phyloP scores from a whole-genome alignment of 371 early-diverging fungal species.

The Mucor velutinosus region DNA sequence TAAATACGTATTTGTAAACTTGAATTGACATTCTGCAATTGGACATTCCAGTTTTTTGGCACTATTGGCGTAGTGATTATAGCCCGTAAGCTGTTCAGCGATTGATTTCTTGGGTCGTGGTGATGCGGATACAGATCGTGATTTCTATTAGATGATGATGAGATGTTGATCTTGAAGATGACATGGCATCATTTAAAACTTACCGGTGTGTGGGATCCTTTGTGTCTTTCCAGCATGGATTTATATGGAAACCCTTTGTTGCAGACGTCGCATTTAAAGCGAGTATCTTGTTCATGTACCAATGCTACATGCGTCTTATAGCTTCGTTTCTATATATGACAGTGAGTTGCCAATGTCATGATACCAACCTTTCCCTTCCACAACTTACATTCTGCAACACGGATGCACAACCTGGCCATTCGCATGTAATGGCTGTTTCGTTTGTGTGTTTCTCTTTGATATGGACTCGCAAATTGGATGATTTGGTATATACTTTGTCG shows the following conservation, averaged over 20 bases:
- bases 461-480: conserved; percentile 42
- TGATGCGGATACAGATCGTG: not conserved
- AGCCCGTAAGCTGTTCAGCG: conserved; percentile 21
- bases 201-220: conserved; percentile 30
- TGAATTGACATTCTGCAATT: conserved; percentile 21
- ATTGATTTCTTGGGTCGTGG: conserved; percentile 16
- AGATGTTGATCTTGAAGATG: too few relatives aligned
- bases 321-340: conserved; percentile 23
- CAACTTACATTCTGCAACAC: conserved; percentile 36
- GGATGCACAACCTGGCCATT: conserved; percentile 50
- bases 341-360: not conserved
- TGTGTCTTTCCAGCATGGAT: conserved; percentile 57
- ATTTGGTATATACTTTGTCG: conserved; percentile 44
- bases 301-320: conserved; percentile 41
- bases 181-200: not conserved
- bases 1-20: conserved; percentile 25
- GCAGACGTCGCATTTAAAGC: conserved; percentile 56
- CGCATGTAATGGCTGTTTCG: conserved; percentile 33
- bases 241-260: conserved; percentile 55
- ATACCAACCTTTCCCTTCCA: not conserved
- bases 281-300: conserved; percentile 39
- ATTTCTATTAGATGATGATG: not conserved
- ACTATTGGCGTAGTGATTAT: conserved; percentile 17
- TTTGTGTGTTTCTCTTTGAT: conserved; percentile 40
- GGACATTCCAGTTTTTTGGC: conserved; percentile 20